A percentile compares a stretch with the other conserved stretches of the same genome.
These are phyloP conservation scores for Graphiopsis chlorocephala DNA, from an alignment of 2,329 filamentous ascomycete species.

Conservation along the genomic window DNA sequence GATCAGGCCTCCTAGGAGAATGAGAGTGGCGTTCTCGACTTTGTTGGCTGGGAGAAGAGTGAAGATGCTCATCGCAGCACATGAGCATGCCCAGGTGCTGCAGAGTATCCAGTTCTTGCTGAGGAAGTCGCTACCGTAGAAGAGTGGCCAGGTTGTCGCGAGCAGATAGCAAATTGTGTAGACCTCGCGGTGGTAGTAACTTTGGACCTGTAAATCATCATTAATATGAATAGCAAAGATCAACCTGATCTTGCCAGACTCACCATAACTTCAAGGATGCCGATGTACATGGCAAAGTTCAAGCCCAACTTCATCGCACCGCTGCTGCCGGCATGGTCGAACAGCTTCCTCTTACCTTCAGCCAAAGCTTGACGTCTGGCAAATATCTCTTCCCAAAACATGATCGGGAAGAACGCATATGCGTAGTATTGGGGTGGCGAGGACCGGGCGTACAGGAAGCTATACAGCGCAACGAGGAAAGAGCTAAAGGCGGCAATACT, in stretches of 20 bases:
- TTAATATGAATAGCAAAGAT: background rate
- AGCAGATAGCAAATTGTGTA: conserved; percentile 77
- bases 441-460: conserved; percentile 73
- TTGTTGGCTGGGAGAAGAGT: conserved; percentile 87
- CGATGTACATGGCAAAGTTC: conserved; percentile 66
- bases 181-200: conserved; percentile 87
- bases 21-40: conserved; percentile 69
- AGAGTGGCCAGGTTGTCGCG: conserved; percentile 72
- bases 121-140: conserved; percentile 72
- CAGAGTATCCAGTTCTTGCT: conserved; percentile 62
- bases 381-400: conserved; percentile 96
- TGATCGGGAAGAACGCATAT: conserved; percentile 86
- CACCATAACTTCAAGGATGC: conserved; percentile 71
- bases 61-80: conserved; percentile 81
- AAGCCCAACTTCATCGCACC: conserved; percentile 60
- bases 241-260: conserved; percentile 19
- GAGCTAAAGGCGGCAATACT: conserved; percentile 71
- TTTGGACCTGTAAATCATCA: conserved; percentile 63
- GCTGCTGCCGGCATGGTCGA: conserved; percentile 62
- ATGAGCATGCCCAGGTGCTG: conserved; percentile 71
- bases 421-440: conserved; percentile 84
- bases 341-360: conserved; percentile 65
- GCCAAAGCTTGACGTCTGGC: conserved; percentile 68
- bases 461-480: conserved; percentile 70
- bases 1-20: conserved; percentile 70